A percentile compares a stretch with the other conserved stretches of the same genome.
These are phyloP conservation scores for Reticulascus tulasneorum DNA, from an alignment of 2,329 filamentous ascomycete genomes.

Conservation along the genomic window DNA sequence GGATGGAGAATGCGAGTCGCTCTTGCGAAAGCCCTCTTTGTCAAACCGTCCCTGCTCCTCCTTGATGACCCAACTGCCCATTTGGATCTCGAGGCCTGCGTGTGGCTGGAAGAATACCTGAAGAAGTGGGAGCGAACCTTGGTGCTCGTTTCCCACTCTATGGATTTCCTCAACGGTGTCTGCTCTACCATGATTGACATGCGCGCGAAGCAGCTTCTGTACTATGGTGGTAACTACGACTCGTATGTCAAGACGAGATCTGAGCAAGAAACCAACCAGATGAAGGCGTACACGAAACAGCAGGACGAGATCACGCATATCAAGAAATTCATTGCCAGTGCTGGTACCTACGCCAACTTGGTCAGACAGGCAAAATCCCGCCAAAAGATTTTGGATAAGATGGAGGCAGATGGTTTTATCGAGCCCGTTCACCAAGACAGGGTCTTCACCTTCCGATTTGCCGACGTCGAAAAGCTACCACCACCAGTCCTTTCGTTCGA, in stretches of 20 bases:
- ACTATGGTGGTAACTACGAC: constrained; percentile 99
- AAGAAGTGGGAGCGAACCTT: constrained; percentile 99
- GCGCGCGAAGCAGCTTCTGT: constrained; percentile 81
- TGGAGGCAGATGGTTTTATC: constrained; percentile 99
- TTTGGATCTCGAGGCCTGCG: constrained; percentile 98
- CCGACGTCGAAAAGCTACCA: constrained; percentile 98
- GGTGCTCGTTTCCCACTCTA: constrained; percentile 92
- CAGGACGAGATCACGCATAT: constrained; percentile 99
- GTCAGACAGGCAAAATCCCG: constrained; percentile 98
- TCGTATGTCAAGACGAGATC: constrained; percentile 90
- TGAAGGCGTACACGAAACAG: constrained; percentile 98
- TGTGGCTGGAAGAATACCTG: constrained; percentile 99
- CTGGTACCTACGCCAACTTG: constrained; percentile 99
- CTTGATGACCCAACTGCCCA: constrained; percentile 98
- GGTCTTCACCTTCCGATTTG: constrained; percentile 97
- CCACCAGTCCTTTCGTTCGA: constrained; percentile 95
- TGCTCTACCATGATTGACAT: constrained; percentile 99
- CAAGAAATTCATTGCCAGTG: constrained; percentile 99
- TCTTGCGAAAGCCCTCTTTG: constrained; percentile 94
- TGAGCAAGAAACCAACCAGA: constrained; percentile 96
- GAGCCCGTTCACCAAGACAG: constrained; percentile 80
- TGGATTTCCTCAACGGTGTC: constrained; percentile 99
- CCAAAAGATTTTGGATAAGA: constrained; percentile 99
- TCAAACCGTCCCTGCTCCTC: constrained; percentile 91
- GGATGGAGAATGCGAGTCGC: constrained; percentile 99